A percentile compares a stretch with the other conserved stretches of the same genome.
Evolutionary conservation across 2,329 filamentous ascomycete species (phyloP).

Genomic region (Fusarium globosum): DNA sequence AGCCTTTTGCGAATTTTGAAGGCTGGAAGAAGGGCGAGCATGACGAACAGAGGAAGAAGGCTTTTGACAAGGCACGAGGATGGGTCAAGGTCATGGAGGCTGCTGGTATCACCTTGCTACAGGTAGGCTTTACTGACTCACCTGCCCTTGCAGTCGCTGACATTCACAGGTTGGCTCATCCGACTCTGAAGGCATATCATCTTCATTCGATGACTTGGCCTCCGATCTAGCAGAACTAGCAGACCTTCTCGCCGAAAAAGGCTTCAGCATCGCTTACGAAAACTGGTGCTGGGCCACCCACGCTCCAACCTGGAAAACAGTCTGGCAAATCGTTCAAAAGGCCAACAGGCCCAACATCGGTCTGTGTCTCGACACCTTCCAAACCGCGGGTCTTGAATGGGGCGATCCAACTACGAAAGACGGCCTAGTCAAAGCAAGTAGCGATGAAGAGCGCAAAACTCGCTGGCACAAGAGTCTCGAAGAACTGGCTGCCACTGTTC

Average conservation of each 20-base stretch:
- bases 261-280: slow-evolving; percentile 76
- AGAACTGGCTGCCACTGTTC: slow-evolving; percentile 67
- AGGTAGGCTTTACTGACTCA: slow-evolving; percentile 56
- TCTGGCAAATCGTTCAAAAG: slow-evolving; percentile 74
- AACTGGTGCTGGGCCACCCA: slow-evolving; percentile 86
- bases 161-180: slow-evolving; percentile 57
- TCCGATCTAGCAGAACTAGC: slow-evolving; percentile 72
- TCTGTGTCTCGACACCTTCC: slow-evolving; percentile 82
- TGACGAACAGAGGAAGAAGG: slow-evolving; percentile 68
- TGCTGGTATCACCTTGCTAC: slow-evolving; percentile 75
- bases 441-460: slow-evolving; percentile 57
- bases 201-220: slow-evolving; percentile 62
- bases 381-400: slow-evolving; percentile 78
- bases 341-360: slow-evolving; percentile 75
- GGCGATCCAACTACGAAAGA: slow-evolving; percentile 74
- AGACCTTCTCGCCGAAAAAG: slow-evolving; percentile 67
- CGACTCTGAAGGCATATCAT: slow-evolving; percentile 68
- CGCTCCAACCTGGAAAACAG: slow-evolving; percentile 74
- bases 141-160: background rate
- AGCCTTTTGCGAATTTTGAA: slow-evolving; percentile 82
- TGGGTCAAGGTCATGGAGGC: slow-evolving; percentile 80
- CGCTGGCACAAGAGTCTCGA: slow-evolving; percentile 65
- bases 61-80: slow-evolving; percentile 69
- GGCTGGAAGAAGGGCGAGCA: slow-evolving; percentile 69
- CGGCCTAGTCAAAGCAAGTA: slow-evolving; percentile 63